Evolutionary conservation across 768 basidiomycete genomes (phyloP), one percentile per base, ranked within the genome.

Genomic region (Tephrocybe rancida): DNA sequence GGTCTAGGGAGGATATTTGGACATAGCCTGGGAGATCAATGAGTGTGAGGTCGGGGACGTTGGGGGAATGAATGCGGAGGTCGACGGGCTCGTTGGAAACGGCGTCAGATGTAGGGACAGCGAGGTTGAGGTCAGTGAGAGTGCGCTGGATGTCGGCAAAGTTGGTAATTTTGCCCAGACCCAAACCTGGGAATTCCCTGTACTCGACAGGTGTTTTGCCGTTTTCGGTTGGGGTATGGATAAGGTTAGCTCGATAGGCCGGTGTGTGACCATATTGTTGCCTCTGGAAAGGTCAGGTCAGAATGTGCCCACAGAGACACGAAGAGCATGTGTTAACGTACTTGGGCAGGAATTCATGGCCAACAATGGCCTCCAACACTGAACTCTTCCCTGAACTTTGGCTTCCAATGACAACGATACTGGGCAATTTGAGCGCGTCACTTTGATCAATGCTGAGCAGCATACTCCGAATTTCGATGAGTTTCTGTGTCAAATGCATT

Each of bases 351-450:
- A 99, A 99, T 69, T 98, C 94, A 54, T 97, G 93, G 0, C 97
- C 97, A 25, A 99, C 97, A 56, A 99, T 91, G 5, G 97, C 89
- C 70, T 99, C 97, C 55, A 99, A 73, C 0, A 99, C 97, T 24
- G 93, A 95, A 62, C 95, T 98, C 78, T 99, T 99, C 10, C 97
- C 97, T 2, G 93, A 95, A 69, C 95, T 97, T 74, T 99, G 97
- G 68, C 93, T 96, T 10, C 97, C 97, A 57, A 99, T 91, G 43
- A 98, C 97, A 38, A 98, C 97, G 56, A 99, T 98, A 62, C 94
- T 96, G 1, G 97, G 97, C 18, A 99, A 75, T 63, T 95, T 98
- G 61, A 99, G 80, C 6, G 88, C 84, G 59, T 98, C 96, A 58
- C 88, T 94, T 70, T 98, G 94, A 71, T 98, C 97, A 49, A 98